Conservation (phyloP, 805 yeast species). For the Starmera caribaea region DNA sequence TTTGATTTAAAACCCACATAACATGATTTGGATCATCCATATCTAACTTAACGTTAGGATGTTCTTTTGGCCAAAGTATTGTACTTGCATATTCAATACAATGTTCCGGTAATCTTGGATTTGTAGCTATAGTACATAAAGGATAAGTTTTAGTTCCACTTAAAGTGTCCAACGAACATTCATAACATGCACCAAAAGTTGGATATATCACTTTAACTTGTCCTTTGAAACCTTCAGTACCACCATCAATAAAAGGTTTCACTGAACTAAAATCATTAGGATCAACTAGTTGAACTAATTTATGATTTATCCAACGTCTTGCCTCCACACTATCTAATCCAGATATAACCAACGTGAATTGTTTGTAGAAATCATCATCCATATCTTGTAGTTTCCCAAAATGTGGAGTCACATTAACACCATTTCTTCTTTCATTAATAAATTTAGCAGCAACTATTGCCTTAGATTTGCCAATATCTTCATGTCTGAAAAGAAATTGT, state of each 20-base stretch:
- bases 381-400: slow-evolving; percentile 59
- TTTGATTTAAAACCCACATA: slow-evolving; percentile 46
- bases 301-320: slow-evolving; percentile 77
- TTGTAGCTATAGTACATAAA: slow-evolving; percentile 87
- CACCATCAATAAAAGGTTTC: slow-evolving; percentile 82
- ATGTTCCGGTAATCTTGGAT: slow-evolving; percentile 91
- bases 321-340: slow-evolving; percentile 90
- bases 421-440: slow-evolving; percentile 37
- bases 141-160: slow-evolving; percentile 62
- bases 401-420: slow-evolving; percentile 44
- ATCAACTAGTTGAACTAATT: slow-evolving; percentile 55
- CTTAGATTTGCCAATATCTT: slow-evolving; percentile 79
- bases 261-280: slow-evolving; percentile 35
- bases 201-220: slow-evolving; percentile 85
- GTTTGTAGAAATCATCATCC: slow-evolving; percentile 49
- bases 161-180: slow-evolving; percentile 75
- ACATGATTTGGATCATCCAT: slow-evolving; percentile 62
- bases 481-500: slow-evolving; percentile 74
- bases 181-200: slow-evolving; percentile 81
- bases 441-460: slow-evolving; percentile 67
- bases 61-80: slow-evolving; percentile 56
- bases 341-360: slow-evolving; percentile 67
- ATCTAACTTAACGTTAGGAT: slow-evolving; percentile 43
- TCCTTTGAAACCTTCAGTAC: slow-evolving; percentile 91
- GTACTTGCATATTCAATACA: slow-evolving; percentile 87